These are phyloP conservation scores for Dittrichia graveolens DNA, from an alignment of 129 eudicot species.

Conservation along the genomic window DNA sequence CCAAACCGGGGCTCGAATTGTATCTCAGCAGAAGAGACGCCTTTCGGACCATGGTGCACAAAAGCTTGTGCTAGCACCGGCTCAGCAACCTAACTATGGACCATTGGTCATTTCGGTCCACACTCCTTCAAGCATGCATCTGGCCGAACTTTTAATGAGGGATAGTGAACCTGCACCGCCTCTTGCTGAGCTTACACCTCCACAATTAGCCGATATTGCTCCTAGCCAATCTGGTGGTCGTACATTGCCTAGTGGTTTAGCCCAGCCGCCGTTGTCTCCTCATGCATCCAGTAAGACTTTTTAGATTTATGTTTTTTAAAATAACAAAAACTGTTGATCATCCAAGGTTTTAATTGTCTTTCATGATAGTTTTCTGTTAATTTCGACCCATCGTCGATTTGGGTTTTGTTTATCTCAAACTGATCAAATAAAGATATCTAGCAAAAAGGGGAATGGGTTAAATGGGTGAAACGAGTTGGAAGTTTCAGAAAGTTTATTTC, in stretches of 20 bases:
- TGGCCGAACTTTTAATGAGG: constrained; percentile 47
- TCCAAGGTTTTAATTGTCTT: not conserved
- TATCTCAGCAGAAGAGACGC: constrained; percentile 39
- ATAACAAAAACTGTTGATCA: not conserved
- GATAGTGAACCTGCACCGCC: constrained; percentile 49
- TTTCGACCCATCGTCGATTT: not conserved
- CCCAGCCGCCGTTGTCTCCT: constrained; percentile 86
- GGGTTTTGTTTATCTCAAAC: constrained; percentile 3
- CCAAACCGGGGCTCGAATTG: constrained; percentile 31
- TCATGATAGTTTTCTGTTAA: not conserved
- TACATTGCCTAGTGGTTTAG: constrained; percentile 59
- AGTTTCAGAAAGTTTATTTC: not conserved
- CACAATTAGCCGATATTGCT: constrained; percentile 57
- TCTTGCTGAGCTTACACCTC: constrained; percentile 49
- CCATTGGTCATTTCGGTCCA: constrained; percentile 46
- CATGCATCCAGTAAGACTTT: constrained; percentile 58
- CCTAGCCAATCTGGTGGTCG: constrained; percentile 62
- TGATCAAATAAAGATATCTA: constrained; percentile 2
- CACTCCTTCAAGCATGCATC: constrained; percentile 50
- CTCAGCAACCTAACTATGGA: constrained; percentile 55
- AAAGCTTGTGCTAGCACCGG: constrained; percentile 31
- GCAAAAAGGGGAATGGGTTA: not conserved
- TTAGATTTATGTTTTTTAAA: not conserved
- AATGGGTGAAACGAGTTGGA: constrained; percentile 1
- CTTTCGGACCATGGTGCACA: constrained; percentile 44